Evolutionary conservation across 352 stramenopile genomes (phyloP).

Genomic region (Phytophthora litchii): DNA sequence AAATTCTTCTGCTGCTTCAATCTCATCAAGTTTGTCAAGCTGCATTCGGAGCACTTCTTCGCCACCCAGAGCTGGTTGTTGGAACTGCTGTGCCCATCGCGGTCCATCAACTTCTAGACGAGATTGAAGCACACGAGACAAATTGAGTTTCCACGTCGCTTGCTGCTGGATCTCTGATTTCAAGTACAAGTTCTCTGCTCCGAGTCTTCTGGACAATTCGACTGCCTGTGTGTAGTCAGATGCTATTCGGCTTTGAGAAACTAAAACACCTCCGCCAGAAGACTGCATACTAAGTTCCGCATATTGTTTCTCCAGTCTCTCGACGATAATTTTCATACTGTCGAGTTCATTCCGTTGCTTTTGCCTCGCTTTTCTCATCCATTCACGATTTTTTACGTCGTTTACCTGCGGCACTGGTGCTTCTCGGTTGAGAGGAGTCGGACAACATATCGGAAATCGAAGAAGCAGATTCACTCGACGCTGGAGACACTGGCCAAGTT

Average conservation of each 20-base stretch:
- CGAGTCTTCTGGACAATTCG: slow-evolving; percentile 33
- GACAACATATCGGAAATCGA: slow-evolving; percentile 1
- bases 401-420: slow-evolving; percentile 18
- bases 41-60: slow-evolving; percentile 20
- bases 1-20: slow-evolving; percentile 36
- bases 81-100: slow-evolving; percentile 22
- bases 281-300: slow-evolving; percentile 33
- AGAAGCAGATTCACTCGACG: not conserved
- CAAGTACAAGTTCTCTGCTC: slow-evolving; percentile 52
- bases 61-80: slow-evolving; percentile 16
- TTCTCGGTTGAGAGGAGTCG: slow-evolving; percentile 12
- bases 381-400: slow-evolving; percentile 49
- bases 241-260: not conserved
- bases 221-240: slow-evolving; percentile 30
- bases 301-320: slow-evolving; percentile 43
- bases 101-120: slow-evolving; percentile 17
- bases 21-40: slow-evolving; percentile 22
- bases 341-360: slow-evolving; percentile 41
- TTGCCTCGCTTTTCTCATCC: slow-evolving; percentile 42
- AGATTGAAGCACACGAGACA: slow-evolving; percentile 39
- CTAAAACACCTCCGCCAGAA: not conserved
- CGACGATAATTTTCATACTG: slow-evolving; percentile 39
- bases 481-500: slow-evolving; percentile 2
- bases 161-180: slow-evolving; percentile 45
- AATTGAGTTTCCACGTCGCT: slow-evolving; percentile 36